These are phyloP conservation scores for Trichophyton benhamiae DNA, from an alignment of 2,329 filamentous ascomycete species.

Conservation along the genomic window DNA sequence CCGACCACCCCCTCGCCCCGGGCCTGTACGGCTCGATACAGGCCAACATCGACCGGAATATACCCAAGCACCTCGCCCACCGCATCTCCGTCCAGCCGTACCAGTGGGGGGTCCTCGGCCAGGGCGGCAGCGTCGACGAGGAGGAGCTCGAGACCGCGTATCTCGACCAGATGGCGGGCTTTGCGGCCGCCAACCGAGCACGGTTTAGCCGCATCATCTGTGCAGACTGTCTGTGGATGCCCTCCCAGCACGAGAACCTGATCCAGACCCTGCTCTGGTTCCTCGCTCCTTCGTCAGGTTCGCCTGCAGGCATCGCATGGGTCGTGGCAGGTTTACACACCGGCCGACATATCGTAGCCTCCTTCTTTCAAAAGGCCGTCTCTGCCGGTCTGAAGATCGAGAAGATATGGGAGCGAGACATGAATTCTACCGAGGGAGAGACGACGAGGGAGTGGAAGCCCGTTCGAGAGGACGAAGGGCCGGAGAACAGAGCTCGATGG, in stretches of 20 bases:
- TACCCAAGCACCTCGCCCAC: constrained; percentile 20
- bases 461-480: constrained; percentile 35
- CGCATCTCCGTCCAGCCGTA: constrained; percentile 38
- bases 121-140: neutral
- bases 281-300: constrained; percentile 26
- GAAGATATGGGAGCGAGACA: constrained; percentile 44
- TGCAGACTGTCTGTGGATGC: constrained; percentile 52
- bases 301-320: constrained; percentile 22
- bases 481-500: constrained; percentile 45
- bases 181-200: constrained; percentile 26
- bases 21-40: constrained; percentile 32
- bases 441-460: constrained; percentile 35
- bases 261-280: constrained; percentile 45
- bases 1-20: constrained; percentile 38
- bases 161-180: constrained; percentile 17
- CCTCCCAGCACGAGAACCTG: constrained; percentile 44
- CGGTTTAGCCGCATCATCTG: constrained; percentile 44
- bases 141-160: neutral
- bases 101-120: constrained; percentile 40
- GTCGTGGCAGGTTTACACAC: constrained; percentile 50
- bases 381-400: constrained; percentile 38
- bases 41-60: constrained; percentile 38
- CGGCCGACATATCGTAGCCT: constrained; percentile 42
- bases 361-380: constrained; percentile 42
- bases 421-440: constrained; percentile 35